These are phyloP conservation scores for Lathyrus tuberosus DNA, from an alignment of 306 rosid species.

Conservation along the genomic window DNA sequence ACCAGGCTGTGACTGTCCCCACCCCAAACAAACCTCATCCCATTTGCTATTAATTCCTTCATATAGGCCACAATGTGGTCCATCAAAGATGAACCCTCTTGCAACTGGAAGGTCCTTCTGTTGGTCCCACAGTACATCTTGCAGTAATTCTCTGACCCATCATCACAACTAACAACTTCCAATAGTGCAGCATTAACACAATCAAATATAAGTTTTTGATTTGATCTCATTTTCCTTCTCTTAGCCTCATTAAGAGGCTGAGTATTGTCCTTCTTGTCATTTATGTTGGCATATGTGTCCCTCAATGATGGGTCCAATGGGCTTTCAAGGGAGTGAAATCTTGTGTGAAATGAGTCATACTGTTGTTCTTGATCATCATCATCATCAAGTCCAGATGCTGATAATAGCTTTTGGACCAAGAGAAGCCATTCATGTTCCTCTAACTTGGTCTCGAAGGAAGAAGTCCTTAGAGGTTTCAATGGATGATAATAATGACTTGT, in stretches of 20 bases:
- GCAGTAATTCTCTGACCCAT: conserved; percentile 44
- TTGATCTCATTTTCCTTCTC: conserved; percentile 72
- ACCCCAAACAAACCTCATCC: conserved; percentile 56
- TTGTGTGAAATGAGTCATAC: conserved; percentile 44
- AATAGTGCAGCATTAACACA: conserved; percentile 61
- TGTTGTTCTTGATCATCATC: conserved; percentile 32
- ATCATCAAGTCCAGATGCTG: conserved; percentile 66
- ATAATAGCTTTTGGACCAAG: conserved; percentile 64
- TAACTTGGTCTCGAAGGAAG: conserved; percentile 54
- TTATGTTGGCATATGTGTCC: conserved; percentile 59
- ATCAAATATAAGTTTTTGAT: conserved; percentile 78
- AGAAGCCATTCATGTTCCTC: conserved; percentile 73
- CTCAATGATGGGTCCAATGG: conserved; percentile 86
- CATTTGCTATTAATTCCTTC: conserved; percentile 69
- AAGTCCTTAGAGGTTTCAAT: conserved; percentile 51
- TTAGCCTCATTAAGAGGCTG: conserved; percentile 65
- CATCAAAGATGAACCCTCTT: conserved; percentile 52
- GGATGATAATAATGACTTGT: conserved; percentile 51
- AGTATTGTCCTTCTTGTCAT: conserved; percentile 50
- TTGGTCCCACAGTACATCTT: conserved; percentile 46
- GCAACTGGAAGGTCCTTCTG: conserved; percentile 15
- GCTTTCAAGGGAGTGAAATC: conserved; percentile 72
- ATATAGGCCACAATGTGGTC: conserved; percentile 71
- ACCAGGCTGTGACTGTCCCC: conserved; percentile 74
- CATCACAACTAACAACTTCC: conserved; percentile 59